These are phyloP conservation scores for Penicillium nucicola DNA, from an alignment of 495 filamentous ascomycete species.

Conservation along the genomic window DNA sequence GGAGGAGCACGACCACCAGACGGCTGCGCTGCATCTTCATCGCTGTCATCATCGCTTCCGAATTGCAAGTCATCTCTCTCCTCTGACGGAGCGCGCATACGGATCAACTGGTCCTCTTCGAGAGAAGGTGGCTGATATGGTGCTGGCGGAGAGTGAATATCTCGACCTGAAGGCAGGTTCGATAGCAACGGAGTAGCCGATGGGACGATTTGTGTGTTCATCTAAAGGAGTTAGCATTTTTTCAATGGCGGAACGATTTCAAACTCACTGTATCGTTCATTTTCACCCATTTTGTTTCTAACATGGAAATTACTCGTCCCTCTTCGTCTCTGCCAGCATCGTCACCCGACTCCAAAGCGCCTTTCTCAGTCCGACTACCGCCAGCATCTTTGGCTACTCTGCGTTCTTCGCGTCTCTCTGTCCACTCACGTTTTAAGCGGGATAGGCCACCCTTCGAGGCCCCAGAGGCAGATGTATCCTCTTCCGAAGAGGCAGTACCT, in stretches of 20 bases:
- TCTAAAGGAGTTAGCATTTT: constrained; percentile 41
- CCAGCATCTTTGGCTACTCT: constrained; percentile 71
- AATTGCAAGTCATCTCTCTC: constrained; percentile 28
- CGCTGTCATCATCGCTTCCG: constrained; percentile 40
- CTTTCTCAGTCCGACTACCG: constrained; percentile 54
- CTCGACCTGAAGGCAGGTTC: constrained; percentile 80
- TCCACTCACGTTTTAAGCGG: constrained; percentile 49
- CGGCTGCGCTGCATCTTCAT: constrained; percentile 45
- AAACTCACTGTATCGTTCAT: constrained; percentile 83
- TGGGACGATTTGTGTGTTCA: constrained; percentile 76
- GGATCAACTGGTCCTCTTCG: constrained; percentile 52
- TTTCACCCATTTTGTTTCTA: constrained; percentile 86
- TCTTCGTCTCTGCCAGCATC: constrained; percentile 86
- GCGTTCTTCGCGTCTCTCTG: constrained; percentile 42
- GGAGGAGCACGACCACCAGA: constrained; percentile 30
- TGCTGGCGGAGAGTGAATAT: constrained; percentile 66
- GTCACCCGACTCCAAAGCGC: constrained; percentile 66
- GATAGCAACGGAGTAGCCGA: constrained; percentile 64
- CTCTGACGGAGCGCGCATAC: constrained; percentile 42
- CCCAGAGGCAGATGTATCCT: constrained; percentile 15
- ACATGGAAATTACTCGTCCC: constrained; percentile 76
- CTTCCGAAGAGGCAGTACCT: constrained; percentile 6
- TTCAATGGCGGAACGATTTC: background rate
- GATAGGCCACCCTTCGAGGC: constrained; percentile 44
- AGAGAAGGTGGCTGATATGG: constrained; percentile 57